Conservation (phyloP, 495 filamentous ascomycete species). For the Talaromyces wortmannii region DNA sequence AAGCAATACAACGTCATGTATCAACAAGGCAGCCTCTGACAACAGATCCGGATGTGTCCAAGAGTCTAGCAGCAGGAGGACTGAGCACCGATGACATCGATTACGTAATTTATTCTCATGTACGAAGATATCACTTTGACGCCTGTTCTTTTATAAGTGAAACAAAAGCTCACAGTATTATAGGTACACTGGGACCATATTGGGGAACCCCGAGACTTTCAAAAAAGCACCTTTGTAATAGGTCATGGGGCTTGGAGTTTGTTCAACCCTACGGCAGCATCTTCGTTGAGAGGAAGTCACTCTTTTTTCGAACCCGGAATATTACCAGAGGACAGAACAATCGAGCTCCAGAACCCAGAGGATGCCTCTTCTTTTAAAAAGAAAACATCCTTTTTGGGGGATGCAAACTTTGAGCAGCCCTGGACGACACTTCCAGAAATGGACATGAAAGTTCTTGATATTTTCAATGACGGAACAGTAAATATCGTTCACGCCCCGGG, state of each 20-base stretch:
- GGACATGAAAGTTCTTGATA: slow-evolving; percentile 29
- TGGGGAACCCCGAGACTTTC: slow-evolving; percentile 30
- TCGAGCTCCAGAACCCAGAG: slow-evolving; percentile 16
- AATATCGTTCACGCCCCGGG: slow-evolving; percentile 37
- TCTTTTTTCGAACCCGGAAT: slow-evolving; percentile 32
- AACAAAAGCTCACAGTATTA: not conserved
- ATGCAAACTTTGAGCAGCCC: not conserved
- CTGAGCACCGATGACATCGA: slow-evolving; percentile 28
- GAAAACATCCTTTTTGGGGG: not conserved
- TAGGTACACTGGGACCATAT: slow-evolving; percentile 34
- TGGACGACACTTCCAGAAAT: not conserved
- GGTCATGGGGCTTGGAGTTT: slow-evolving; percentile 25
- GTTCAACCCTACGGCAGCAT: slow-evolving; percentile 13
- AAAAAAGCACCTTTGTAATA: slow-evolving; percentile 23
- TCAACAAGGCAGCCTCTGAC: slow-evolving; percentile 23
- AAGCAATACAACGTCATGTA: slow-evolving; percentile 24
- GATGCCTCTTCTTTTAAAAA: not conserved
- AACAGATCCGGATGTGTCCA: slow-evolving; percentile 23
- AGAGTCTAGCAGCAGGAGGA: slow-evolving; percentile 19
- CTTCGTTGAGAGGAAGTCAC: slow-evolving; percentile 17
- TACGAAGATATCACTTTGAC: not conserved
- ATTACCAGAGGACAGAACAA: slow-evolving; percentile 20
- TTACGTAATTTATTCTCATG: slow-evolving; percentile 30
- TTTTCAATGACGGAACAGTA: slow-evolving; percentile 32
- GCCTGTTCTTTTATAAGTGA: slow-evolving; percentile 2